phyloP scores from a whole-genome alignment of 2,329 filamentous ascomycete genomes.

The Diaporthe amygdali region DNA sequence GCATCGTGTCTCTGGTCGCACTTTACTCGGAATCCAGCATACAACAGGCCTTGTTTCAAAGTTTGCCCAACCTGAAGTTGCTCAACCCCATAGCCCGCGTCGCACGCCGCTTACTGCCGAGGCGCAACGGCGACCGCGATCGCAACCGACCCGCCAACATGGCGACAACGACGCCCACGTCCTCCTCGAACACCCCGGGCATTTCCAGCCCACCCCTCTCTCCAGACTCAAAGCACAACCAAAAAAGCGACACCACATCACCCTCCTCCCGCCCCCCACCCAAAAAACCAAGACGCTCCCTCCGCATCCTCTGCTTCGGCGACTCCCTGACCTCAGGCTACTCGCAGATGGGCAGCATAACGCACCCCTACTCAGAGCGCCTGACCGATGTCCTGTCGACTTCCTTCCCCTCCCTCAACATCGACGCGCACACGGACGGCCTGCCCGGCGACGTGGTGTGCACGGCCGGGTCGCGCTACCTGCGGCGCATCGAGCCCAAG shows the following conservation, averaged over 20 bases:
- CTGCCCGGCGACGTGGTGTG: constrained; percentile 56
- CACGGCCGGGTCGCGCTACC: constrained; percentile 26
- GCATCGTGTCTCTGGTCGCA: not conserved
- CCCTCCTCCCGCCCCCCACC: not conserved
- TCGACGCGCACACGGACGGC: constrained; percentile 49
- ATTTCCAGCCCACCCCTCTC: not conserved
- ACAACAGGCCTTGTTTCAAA: no score
- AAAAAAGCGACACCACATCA: not conserved
- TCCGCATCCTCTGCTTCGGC: constrained; percentile 68
- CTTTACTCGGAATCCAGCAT: not conserved
- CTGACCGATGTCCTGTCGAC: constrained; percentile 52
- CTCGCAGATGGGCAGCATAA: constrained; percentile 42
- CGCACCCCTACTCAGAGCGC: constrained; percentile 55
- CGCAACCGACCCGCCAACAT: not conserved
- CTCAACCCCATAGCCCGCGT: not conserved
- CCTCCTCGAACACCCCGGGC: not conserved
- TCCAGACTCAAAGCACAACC: not conserved
- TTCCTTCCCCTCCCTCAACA: constrained; percentile 42
- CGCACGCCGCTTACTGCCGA: not conserved
- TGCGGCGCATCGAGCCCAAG: constrained; percentile 36
- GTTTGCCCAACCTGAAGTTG: not conserved
- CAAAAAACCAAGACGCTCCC: constrained; percentile 27
- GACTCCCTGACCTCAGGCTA: constrained; percentile 68
- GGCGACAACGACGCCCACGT: not conserved
- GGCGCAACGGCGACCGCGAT: no score